Evolutionary conservation across 371 early-diverging fungal species (phyloP), one percentile per base, ranked within the genome.

Genomic region (Haplosporangium sp.): DNA sequence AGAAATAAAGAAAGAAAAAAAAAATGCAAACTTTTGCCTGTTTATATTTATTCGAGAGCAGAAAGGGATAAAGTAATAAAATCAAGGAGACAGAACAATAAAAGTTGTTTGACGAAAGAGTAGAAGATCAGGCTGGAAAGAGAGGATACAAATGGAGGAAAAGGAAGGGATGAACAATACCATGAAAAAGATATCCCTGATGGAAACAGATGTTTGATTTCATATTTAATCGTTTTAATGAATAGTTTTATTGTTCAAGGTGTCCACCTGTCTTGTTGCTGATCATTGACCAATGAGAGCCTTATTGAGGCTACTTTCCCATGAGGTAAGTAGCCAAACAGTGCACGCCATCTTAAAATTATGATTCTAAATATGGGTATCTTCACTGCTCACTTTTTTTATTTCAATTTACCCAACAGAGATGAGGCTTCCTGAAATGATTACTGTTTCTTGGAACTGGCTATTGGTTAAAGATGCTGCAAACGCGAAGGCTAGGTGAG

Each of bases 241-340:
- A 27, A 27, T 53, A 27, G 27, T 27, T 27, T 27, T 27, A 27
- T 27, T 27, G 50, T 17, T 2, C 53, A 57, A 57, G 27, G 57
- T 39, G n/a, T 60, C n/a, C 60, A n/a, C 37, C 37, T 39, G 60
- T 39, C 20, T 15, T 5, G 8, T 7, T 8, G 39, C 45, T 66
- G 61, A 44, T 38, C 45, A 50, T 37, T 13, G 60, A 10, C 74
- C 74, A 73, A 73, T 68, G 44, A 53, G 74, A 73, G 74, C 68
- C 20, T 53, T 52, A 2, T 10, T 17, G 19, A 35, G 35, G 27
- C 44, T 5, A 62, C 37, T 59, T 73, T 73, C 74, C 74, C 74
- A 73, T 48, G 59, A 72, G 62, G 27, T 27, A 27, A 27, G 27
- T 27, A 27, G 44, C 44, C 44, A 42, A 8, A 42, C 44, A 13